Evolutionary conservation across 2,329 filamentous ascomycete genomes (phyloP).

Genomic region (Venturia pyrina): DNA sequence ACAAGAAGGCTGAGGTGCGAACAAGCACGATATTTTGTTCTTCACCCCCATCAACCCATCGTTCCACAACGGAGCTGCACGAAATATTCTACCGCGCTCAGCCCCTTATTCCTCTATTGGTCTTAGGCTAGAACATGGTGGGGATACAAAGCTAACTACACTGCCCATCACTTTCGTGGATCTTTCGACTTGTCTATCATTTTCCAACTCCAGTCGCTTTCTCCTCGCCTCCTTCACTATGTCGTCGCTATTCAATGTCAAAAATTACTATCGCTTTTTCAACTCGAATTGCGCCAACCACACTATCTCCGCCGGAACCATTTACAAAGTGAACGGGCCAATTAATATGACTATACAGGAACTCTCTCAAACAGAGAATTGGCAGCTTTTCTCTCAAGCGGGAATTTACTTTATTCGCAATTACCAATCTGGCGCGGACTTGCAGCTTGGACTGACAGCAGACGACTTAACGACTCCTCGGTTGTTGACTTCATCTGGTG

Average conservation of each 20-base stretch:
- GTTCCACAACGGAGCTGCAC: not conserved
- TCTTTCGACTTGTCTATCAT: not conserved
- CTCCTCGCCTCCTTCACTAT: not conserved
- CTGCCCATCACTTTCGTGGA: not conserved
- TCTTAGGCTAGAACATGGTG: not conserved
- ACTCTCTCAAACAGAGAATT: constrained; percentile 17
- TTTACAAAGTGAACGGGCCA: not conserved
- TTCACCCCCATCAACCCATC: not conserved
- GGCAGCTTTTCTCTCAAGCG: constrained; percentile 18
- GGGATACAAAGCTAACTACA: not conserved
- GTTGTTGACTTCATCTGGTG: constrained; percentile 9
- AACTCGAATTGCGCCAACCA: not conserved
- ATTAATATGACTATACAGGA: constrained; percentile 15
- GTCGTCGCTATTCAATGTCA: constrained; percentile 1
- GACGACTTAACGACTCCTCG: constrained; percentile 5
- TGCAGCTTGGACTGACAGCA: constrained; percentile 16
- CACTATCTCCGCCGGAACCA: not conserved
- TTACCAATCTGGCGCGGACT: constrained; percentile 16
- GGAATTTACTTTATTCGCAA: constrained; percentile 20
- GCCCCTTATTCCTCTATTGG: not conserved
- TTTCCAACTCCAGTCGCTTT: not conserved
- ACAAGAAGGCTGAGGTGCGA: not conserved
- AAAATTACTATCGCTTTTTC: not conserved
- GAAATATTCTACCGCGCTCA: not conserved
- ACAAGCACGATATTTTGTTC: not conserved